These are phyloP conservation scores for Halophytophthora batemanensis DNA, from an alignment of 352 stramenopile genomes.

Conservation along the genomic window DNA sequence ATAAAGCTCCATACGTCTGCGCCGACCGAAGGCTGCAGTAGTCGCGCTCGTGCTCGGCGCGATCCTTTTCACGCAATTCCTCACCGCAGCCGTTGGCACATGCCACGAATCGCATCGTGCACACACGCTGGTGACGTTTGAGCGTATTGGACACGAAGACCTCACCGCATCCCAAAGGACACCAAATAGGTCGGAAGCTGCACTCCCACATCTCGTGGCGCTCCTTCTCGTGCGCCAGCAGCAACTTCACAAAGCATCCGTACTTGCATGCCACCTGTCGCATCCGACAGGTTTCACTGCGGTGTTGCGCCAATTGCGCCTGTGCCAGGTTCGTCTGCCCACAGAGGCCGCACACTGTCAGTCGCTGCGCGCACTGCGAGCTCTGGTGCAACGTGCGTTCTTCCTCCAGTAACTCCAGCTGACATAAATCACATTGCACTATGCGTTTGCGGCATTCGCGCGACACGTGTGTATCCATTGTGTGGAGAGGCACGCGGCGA, in stretches of 20 bases:
- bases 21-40: slow-evolving; percentile 24
- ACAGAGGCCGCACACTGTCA: slow-evolving; percentile 54
- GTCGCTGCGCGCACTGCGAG: slow-evolving; percentile 34
- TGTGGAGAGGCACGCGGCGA: slow-evolving; percentile 46
- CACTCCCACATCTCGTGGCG: slow-evolving; percentile 66
- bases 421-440: slow-evolving; percentile 37
- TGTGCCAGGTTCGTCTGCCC: slow-evolving; percentile 38
- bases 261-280: slow-evolving; percentile 50
- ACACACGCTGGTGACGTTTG: slow-evolving; percentile 54
- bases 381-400: slow-evolving; percentile 31
- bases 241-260: slow-evolving; percentile 40
- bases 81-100: slow-evolving; percentile 55
- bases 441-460: slow-evolving; percentile 44
- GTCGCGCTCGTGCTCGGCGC: slow-evolving; percentile 44
- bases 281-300: slow-evolving; percentile 52
- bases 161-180: slow-evolving; percentile 57
- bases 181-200: slow-evolving; percentile 54
- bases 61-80: slow-evolving; percentile 59
- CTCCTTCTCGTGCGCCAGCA: slow-evolving; percentile 56
- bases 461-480: slow-evolving; percentile 27
- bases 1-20: too few species aligned
- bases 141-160: slow-evolving; percentile 45
- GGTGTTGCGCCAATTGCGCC: slow-evolving; percentile 34
- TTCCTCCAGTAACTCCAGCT: slow-evolving; percentile 29
- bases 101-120: slow-evolving; percentile 55